phyloP scores from a whole-genome alignment of 441 rosid species.

The Heliophila coronopifolia region DNA sequence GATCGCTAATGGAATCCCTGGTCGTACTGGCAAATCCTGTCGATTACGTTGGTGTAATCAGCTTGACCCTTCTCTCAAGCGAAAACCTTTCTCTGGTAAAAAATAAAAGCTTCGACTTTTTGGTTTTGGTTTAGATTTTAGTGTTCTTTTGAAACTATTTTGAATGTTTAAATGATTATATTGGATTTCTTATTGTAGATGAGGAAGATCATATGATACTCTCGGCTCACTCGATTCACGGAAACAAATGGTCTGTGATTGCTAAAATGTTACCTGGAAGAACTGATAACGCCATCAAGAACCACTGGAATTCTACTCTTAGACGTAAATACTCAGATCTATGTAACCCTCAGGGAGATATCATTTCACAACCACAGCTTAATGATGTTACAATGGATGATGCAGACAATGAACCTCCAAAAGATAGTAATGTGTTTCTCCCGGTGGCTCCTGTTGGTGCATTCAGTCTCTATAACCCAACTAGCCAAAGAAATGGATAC shows the following conservation, averaged over 20 bases:
- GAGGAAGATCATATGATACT: slow-evolving; percentile 68
- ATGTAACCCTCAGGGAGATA: slow-evolving; percentile 46
- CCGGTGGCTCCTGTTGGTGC: slow-evolving; percentile 67
- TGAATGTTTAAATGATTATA: too few relatives aligned
- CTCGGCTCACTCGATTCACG: slow-evolving; percentile 50
- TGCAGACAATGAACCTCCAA: slow-evolving; percentile 25
- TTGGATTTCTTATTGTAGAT: slow-evolving; percentile 46
- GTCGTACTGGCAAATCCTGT: slow-evolving; percentile 83
- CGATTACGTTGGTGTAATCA: slow-evolving; percentile 95
- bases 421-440: slow-evolving; percentile 32
- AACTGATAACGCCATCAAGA: slow-evolving; percentile 66
- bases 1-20: slow-evolving; percentile 65
- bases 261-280: slow-evolving; percentile 60
- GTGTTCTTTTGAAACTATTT: too few relatives aligned
- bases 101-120: too few relatives aligned
- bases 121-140: too few relatives aligned
- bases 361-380: slow-evolving; percentile 27
- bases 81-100: slow-evolving; percentile 66
- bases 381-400: slow-evolving; percentile 36
- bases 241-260: slow-evolving; percentile 66
- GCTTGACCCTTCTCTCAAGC: slow-evolving; percentile 72
- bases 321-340: slow-evolving; percentile 41
- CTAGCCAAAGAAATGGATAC: slow-evolving; percentile 26
- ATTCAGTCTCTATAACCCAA: slow-evolving; percentile 52
- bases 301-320: slow-evolving; percentile 67